These are phyloP conservation scores for Aspergillus ibericus DNA, from an alignment of 2,329 filamentous ascomycete species.

Conservation along the genomic window DNA sequence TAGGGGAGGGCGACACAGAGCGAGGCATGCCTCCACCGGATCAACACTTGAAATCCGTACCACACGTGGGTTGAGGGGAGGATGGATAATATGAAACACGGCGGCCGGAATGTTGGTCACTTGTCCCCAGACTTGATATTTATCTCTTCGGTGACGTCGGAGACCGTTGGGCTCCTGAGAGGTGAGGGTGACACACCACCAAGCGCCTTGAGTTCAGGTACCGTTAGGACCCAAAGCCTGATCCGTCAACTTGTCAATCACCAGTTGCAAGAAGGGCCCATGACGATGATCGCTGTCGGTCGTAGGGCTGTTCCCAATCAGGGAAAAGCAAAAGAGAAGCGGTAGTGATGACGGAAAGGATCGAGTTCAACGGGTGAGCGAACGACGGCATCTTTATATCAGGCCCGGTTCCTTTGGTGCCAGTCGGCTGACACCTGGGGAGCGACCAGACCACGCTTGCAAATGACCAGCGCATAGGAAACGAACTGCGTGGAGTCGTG, in stretches of 20 bases:
- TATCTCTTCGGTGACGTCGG: background rate
- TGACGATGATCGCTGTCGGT: constrained; percentile 7
- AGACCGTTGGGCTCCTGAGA: background rate
- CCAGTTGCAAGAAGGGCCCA: constrained; percentile 8
- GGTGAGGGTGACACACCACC: constrained; percentile 12
- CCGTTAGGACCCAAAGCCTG: constrained; percentile 17
- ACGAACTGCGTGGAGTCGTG: constrained; percentile 22
- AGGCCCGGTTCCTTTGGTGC: constrained; percentile 3
- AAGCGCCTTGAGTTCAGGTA: constrained; percentile 17
- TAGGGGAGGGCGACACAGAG: constrained; percentile 1
- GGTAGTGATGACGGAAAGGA: background rate
- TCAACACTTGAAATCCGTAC: background rate
- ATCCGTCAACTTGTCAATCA: constrained; percentile 16
- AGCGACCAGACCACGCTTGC: constrained; percentile 22
- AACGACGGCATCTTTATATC: constrained; percentile 12
- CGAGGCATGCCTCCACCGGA: constrained; percentile 7
- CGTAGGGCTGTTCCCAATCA: background rate
- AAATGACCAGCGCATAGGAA: constrained; percentile 24
- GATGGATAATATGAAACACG: background rate
- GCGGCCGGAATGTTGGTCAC: background rate
- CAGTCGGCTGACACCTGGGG: constrained; percentile 15
- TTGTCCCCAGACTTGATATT: background rate
- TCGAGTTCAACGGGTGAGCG: background rate
- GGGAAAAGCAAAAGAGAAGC: background rate
- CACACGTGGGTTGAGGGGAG: constrained; percentile 7